These are phyloP conservation scores for Mycena latifolia DNA, from an alignment of 768 basidiomycete genomes.

Conservation along the genomic window DNA sequence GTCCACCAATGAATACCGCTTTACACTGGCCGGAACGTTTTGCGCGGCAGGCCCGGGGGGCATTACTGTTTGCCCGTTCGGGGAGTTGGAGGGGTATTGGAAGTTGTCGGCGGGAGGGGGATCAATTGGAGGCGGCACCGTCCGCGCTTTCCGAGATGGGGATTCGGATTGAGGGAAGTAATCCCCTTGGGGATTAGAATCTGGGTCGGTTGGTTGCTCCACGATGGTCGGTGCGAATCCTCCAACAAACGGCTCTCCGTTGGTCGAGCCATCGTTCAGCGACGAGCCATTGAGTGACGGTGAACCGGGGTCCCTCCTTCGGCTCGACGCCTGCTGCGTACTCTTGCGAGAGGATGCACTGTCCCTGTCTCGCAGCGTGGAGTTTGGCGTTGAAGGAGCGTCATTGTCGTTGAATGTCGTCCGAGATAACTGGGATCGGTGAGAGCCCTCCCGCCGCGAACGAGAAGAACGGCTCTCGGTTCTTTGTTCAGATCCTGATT, in stretches of 20 bases:
- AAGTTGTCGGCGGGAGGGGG: slow-evolving; percentile 31
- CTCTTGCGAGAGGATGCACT: slow-evolving; percentile 56
- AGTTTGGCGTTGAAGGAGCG: slow-evolving; percentile 31
- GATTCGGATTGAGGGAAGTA: slow-evolving; percentile 14
- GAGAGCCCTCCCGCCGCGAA: slow-evolving; percentile 58
- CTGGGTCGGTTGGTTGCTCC: slow-evolving; percentile 34
- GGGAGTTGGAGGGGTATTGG: slow-evolving; percentile 38
- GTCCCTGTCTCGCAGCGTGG: slow-evolving; percentile 47
- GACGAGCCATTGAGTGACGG: slow-evolving; percentile 36
- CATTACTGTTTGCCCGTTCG: slow-evolving; percentile 37
- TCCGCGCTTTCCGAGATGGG: slow-evolving; percentile 24
- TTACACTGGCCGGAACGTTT: slow-evolving; percentile 74
- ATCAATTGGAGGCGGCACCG: slow-evolving; percentile 33
- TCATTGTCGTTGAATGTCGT: slow-evolving; percentile 36
- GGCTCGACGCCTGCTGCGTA: slow-evolving; percentile 53
- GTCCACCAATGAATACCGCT: slow-evolving; percentile 85
- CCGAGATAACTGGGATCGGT: slow-evolving; percentile 64
- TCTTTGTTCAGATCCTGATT: slow-evolving; percentile 62
- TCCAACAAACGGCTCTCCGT: slow-evolving; percentile 62
- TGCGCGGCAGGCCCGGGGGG: slow-evolving; percentile 48
- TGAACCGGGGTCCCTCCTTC: slow-evolving; percentile 49
- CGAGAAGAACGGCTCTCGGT: slow-evolving; percentile 72
- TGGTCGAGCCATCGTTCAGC: slow-evolving; percentile 32
- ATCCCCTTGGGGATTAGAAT: slow-evolving; percentile 17
- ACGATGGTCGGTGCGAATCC: slow-evolving; percentile 58